These are phyloP conservation scores for Heliamphora exappendiculata DNA, from an alignment of 148 eudicot species.

Conservation along the genomic window DNA sequence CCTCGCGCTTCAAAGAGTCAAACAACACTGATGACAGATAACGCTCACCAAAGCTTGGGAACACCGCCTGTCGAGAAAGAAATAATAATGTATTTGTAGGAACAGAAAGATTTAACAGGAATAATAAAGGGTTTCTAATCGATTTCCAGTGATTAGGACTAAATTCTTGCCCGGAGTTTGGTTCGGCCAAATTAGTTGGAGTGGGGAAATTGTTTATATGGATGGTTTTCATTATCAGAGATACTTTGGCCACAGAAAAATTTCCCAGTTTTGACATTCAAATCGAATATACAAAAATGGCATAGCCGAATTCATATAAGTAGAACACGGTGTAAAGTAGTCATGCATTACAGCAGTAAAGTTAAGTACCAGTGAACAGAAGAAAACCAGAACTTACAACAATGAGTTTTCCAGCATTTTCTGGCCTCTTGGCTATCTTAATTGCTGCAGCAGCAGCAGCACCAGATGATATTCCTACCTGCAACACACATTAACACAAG, in stretches of 20 bases:
- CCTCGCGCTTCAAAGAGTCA: no score
- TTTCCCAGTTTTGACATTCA: neutral
- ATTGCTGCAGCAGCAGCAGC: conserved; percentile 91
- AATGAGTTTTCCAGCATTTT: conserved; percentile 84
- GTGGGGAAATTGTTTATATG: no score
- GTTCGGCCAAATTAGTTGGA: neutral
- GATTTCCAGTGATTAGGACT: neutral
- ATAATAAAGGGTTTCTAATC: neutral
- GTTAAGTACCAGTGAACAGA: neutral
- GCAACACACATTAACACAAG: conserved; percentile 1
- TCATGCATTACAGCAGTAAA: neutral
- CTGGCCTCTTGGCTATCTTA: conserved; percentile 73
- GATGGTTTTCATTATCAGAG: neutral
- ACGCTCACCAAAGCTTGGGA: no score
- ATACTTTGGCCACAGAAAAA: neutral
- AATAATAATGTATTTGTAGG: neutral
- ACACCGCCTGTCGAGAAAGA: conserved; percentile 35
- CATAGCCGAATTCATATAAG: neutral
- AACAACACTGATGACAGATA: no score
- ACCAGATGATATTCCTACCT: conserved; percentile 96
- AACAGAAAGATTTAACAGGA: no score
- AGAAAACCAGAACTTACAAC: conserved; percentile 50
- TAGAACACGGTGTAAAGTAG: no score
- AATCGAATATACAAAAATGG: neutral
- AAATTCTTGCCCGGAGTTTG: neutral